Conservation (phyloP, 2,329 filamentous ascomycete species). For the Fusarium tjaetaba region DNA sequence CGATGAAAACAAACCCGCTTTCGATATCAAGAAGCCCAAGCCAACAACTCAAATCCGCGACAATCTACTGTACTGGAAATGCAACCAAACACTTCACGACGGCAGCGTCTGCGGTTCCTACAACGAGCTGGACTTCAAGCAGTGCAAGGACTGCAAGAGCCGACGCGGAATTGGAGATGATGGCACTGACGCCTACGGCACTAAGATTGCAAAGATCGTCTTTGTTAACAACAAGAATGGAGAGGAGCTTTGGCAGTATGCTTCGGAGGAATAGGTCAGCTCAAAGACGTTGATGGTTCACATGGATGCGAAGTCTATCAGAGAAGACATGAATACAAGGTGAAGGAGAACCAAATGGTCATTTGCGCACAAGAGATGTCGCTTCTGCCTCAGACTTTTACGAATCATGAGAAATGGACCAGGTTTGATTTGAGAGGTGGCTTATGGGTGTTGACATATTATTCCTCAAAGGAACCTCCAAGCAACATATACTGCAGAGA, state of each 20-base stretch:
- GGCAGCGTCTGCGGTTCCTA: constrained; percentile 12
- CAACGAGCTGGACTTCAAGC: constrained; percentile 18
- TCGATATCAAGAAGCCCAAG: constrained; percentile 10
- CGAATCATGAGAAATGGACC: neutral
- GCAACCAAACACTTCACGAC: constrained; percentile 18
- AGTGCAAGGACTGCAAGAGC: constrained; percentile 26
- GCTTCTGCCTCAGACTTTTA: neutral
- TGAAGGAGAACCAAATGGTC: neutral
- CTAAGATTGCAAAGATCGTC: constrained; percentile 25
- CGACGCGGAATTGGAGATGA: constrained; percentile 23
- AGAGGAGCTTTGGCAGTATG: constrained; percentile 19
- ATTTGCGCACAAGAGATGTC: neutral
- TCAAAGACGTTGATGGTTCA: neutral
- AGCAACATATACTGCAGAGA: neutral
- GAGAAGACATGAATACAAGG: neutral
- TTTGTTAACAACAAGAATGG: constrained; percentile 18
- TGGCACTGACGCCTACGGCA: constrained; percentile 21
- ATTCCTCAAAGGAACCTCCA: neutral
- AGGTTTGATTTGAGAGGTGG: neutral
- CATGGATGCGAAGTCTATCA: neutral
- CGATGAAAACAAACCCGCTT: neutral
- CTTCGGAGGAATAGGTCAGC: neutral
- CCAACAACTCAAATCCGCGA: constrained; percentile 18
- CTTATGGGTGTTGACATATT: neutral
- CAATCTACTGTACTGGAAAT: constrained; percentile 27